Evolutionary conservation across 1,284 basidiomycete species (phyloP).

Genomic region (Rhodotorula sp.): DNA sequence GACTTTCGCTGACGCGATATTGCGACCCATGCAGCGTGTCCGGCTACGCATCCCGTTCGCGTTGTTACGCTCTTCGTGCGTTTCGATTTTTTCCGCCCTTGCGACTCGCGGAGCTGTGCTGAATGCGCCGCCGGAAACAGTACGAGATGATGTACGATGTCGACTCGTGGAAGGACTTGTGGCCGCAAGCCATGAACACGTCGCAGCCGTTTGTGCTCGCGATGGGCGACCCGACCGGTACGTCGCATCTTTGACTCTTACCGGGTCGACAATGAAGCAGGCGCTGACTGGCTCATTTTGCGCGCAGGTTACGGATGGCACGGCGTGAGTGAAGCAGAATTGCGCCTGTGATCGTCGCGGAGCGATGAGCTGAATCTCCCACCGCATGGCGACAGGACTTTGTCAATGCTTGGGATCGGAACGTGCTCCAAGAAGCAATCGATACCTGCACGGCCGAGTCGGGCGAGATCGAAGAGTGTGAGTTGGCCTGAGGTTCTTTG

Average conservation of each 20-base stretch:
- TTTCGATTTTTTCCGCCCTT: not conserved
- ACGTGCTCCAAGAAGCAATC: constrained; percentile 56
- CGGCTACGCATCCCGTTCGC: constrained; percentile 53
- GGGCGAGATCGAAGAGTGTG: constrained; percentile 54
- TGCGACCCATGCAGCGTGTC: constrained; percentile 47
- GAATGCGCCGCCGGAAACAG: constrained; percentile 6
- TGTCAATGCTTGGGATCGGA: constrained; percentile 43
- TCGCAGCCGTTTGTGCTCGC: constrained; percentile 55
- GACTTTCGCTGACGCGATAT: not conserved
- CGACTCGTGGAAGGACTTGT: constrained; percentile 49
- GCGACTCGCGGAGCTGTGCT: not conserved
- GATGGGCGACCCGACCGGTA: constrained; percentile 53
- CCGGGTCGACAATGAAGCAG: not conserved
- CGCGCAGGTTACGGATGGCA: constrained; percentile 38
- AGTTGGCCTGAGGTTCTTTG: not conserved
- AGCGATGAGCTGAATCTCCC: not conserved
- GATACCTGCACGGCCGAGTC: constrained; percentile 54
- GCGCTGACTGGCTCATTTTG: not conserved
- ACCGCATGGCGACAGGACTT: not conserved
- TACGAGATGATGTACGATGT: constrained; percentile 54
- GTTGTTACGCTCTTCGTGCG: constrained; percentile 55
- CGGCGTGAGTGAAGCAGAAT: constrained; percentile 43
- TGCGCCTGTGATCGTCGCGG: too few species aligned
- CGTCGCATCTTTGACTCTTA: constrained; percentile 16
- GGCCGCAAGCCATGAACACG: constrained; percentile 47